Evolutionary conservation across 805 yeast species (phyloP).

Genomic region (Wickerhamomyces subpelliculosus): DNA sequence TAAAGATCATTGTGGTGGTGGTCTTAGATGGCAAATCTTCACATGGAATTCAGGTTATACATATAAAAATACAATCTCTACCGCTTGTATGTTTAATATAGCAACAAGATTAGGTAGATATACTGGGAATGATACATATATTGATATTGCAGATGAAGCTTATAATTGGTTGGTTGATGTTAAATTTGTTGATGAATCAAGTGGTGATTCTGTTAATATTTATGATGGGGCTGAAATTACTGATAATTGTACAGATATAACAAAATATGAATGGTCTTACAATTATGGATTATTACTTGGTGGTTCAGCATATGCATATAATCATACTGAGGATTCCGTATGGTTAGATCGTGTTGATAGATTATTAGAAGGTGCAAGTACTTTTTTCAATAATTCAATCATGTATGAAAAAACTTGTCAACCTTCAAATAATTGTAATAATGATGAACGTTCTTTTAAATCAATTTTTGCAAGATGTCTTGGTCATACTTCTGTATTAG

Average conservation of each 20-base stretch:
- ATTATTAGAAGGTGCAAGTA: conserved; percentile 38
- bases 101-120: conserved; percentile 61
- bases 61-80: conserved; percentile 58
- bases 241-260: conserved; percentile 42
- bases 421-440: conserved; percentile 45
- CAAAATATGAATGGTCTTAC: conserved; percentile 56
- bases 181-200: conserved; percentile 34
- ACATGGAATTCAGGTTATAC: conserved; percentile 65
- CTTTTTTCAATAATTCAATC: conserved; percentile 42
- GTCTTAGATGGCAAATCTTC: conserved; percentile 69
- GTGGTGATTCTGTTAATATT: conserved; percentile 29
- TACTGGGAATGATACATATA: conserved; percentile 48
- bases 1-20: conserved; percentile 47
- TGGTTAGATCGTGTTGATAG: conserved; percentile 45
- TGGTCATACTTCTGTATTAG: conserved; percentile 49
- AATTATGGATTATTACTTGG: conserved; percentile 61
- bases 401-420: conserved; percentile 64
- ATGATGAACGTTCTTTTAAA: conserved; percentile 71
- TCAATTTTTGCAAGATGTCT: conserved; percentile 62
- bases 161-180: conserved; percentile 54
- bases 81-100: conserved; percentile 55
- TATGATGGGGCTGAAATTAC: conserved; percentile 54
- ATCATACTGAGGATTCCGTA: conserved; percentile 42
- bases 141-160: conserved; percentile 45
- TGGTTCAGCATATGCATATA: conserved; percentile 66